phyloP scores from a whole-genome alignment of 495 filamentous ascomycete species.

The Glonium stellatum region DNA sequence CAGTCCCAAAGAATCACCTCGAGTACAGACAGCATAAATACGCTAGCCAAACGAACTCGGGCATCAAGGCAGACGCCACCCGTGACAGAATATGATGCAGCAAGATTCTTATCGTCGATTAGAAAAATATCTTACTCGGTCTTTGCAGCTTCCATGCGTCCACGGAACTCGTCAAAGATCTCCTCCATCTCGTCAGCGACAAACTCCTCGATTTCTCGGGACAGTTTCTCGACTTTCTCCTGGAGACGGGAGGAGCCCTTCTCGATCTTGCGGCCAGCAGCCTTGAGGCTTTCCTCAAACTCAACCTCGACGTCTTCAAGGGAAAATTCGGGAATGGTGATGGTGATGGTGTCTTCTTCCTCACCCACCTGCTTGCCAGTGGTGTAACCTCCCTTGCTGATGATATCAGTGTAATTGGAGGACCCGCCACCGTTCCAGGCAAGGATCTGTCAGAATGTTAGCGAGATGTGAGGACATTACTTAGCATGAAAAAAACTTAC shows the following conservation, averaged over 20 bases:
- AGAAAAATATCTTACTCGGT: background rate
- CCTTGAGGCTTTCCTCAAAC: conserved; percentile 16
- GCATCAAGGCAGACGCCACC: background rate
- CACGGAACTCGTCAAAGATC: conserved; percentile 55
- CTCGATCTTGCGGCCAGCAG: conserved; percentile 15
- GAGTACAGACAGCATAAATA: conserved; percentile 1
- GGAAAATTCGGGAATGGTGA: conserved; percentile 26
- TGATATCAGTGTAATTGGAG: conserved; percentile 80
- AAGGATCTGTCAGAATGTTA: conserved; percentile 54
- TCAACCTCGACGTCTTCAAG: conserved; percentile 23
- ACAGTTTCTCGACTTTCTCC: conserved; percentile 33
- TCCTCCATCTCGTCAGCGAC: conserved; percentile 63
- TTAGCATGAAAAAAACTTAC: conserved; percentile 41
- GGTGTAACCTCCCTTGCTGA: conserved; percentile 58
- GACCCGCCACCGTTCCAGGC: conserved; percentile 98
- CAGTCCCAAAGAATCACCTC: background rate
- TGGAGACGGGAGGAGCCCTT: conserved; percentile 12
- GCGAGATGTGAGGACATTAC: background rate
- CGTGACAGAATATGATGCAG: background rate
- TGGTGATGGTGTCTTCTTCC: conserved; percentile 23
- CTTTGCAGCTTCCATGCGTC: background rate
- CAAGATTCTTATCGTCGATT: background rate
- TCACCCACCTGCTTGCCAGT: conserved; percentile 11
- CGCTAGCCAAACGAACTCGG: background rate
- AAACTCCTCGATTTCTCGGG: conserved; percentile 52